Evolutionary conservation across 148 eudicot genomes (phyloP).

Genomic region (Bassia scoparia): DNA sequence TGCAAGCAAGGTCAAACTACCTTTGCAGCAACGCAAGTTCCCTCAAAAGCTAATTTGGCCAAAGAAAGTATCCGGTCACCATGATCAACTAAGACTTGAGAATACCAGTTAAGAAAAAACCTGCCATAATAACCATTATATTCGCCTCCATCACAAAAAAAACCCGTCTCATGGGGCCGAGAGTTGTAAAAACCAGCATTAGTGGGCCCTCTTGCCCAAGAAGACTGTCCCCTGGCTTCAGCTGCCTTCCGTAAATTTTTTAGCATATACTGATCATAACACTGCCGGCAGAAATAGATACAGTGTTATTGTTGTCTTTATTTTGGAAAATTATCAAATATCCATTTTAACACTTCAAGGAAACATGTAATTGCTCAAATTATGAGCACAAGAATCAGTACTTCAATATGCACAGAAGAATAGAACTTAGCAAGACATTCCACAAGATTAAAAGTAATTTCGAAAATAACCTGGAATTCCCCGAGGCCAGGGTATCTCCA

Average conservation of each 20-base stretch:
- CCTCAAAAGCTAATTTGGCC: constrained; percentile 87
- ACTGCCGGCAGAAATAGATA: constrained; percentile 43
- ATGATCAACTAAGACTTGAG: constrained; percentile 84
- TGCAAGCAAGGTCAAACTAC: constrained; percentile 34
- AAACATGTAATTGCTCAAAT: not conserved
- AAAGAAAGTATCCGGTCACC: constrained; percentile 76
- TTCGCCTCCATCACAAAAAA: constrained; percentile 96
- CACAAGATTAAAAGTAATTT: constrained; percentile 6
- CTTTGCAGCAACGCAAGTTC: constrained; percentile 80
- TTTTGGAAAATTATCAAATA: no score
- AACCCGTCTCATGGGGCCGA: constrained; percentile 88
- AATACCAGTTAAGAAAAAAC: constrained; percentile 92
- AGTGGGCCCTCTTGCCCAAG: constrained; percentile 87
- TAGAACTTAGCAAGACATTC: constrained; percentile 3
- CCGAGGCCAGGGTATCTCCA: constrained; percentile 98
- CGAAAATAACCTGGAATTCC: constrained; percentile 75
- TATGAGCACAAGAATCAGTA: constrained; percentile 9
- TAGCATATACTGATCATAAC: constrained; percentile 84
- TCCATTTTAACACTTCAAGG: no score
- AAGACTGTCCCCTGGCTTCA: constrained; percentile 76
- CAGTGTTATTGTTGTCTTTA: not conserved
- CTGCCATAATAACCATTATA: constrained; percentile 91
- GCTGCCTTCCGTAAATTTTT: constrained; percentile 86
- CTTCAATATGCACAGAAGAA: not conserved
- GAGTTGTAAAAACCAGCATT: constrained; percentile 94